phyloP scores from a whole-genome alignment of 306 rosid genomes.

The Vigna reflexopilosa region DNA sequence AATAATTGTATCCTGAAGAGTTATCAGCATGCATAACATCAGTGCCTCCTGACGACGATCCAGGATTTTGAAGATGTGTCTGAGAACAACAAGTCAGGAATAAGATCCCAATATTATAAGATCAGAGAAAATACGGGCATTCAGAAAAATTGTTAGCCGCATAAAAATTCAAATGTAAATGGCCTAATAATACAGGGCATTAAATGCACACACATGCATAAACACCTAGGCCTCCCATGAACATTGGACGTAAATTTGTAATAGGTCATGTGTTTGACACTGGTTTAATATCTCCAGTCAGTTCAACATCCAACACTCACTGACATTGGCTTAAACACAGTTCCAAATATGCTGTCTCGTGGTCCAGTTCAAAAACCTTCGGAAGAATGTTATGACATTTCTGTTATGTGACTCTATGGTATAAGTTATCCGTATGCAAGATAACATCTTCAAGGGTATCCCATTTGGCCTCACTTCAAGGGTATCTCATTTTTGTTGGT shows the following conservation, averaged over 20 bases:
- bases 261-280: background rate
- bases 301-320: background rate
- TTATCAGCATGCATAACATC: constrained; percentile 57
- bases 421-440: no score
- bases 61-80: constrained; percentile 60
- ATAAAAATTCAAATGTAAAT: constrained; percentile 28
- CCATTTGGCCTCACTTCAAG: no score
- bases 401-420: no score
- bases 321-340: background rate
- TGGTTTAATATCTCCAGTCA: background rate
- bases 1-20: constrained; percentile 51
- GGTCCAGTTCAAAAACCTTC: no score
- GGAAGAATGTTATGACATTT: no score
- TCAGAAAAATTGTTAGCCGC: constrained; percentile 13
- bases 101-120: constrained; percentile 42
- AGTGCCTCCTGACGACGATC: constrained; percentile 58
- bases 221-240: background rate
- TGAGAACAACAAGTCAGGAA: constrained; percentile 82
- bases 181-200: background rate
- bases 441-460: no score
- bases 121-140: constrained; percentile 11
- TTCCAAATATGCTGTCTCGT: no score
- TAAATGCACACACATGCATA: constrained; percentile 25
- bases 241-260: constrained; percentile 10
- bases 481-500: no score